Base-by-base conservation (phyloP, 768 basidiomycete genomes). In the Hericium coralloides region DNA sequence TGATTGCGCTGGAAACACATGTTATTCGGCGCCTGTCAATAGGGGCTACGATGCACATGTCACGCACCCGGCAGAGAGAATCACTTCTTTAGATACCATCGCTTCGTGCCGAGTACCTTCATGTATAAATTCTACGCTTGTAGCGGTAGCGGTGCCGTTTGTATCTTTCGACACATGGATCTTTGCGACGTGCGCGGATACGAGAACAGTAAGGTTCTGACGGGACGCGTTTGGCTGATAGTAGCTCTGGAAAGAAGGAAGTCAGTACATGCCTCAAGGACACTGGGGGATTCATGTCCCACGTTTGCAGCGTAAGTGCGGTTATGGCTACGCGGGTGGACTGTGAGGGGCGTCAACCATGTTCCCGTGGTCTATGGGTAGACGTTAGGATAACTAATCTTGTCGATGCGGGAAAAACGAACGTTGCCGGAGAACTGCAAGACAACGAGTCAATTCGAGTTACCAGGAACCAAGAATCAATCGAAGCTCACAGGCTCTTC, bases 1-100 rank as follows among this genome's bases (percentile, higher is more conserved):
- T 74, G 25, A 81, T 60, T 2, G 78, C 58, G 20, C 71, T 73
- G 56, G 5, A 15, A 5, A 15, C 17, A 5, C 9, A 12, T 31
- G 38, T n/a, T n/a, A n/a, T n/a, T n/a, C n/a, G n/a, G n/a, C n/a
- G 10, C 12, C 22, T 50, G n/a, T 51, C 22, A 12, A 49, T 39
- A 37, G 17, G 8, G 47, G 47, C 22, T 10, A 23, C 47, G 22
- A 9, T 36, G 45, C 18, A 51, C 31, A 36, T 7, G 26, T 20
- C 57, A 37, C 61, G 26, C 62, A 62, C 61, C 61, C 61, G 7
- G 61, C 61, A 38, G 61, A 53, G 10, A 62, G 17, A 38, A 62
- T 26, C 23, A 60, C 59, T 37, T 49, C 59, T 43, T 60, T 57
- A 2, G 26, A 45, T n/a, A 47, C 61, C n/a, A 51, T 18, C 12